Conservation (phyloP, 148 eudicot species). For the Dysphania ambrosioides region DNA sequence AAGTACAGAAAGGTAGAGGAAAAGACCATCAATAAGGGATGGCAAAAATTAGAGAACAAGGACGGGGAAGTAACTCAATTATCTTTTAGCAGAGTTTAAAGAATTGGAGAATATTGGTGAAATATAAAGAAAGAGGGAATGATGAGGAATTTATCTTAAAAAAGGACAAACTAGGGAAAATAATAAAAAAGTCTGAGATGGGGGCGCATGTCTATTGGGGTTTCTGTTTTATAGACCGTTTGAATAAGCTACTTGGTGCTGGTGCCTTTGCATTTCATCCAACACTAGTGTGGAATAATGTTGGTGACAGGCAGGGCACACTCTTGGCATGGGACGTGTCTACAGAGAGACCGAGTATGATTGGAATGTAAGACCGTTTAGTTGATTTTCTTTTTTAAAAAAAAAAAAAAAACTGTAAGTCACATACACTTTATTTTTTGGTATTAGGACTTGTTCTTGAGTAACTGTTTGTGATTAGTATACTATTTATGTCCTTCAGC, state of each 20-base stretch:
- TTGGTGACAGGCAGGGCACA: constrained; percentile 91
- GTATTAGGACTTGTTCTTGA: neutral
- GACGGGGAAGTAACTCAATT: no score
- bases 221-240: no score
- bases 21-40: no score
- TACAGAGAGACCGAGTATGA: constrained; percentile 95
- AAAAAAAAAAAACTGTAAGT: neutral
- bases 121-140: no score
- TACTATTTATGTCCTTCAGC: neutral
- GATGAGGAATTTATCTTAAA: no score
- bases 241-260: constrained; percentile 89
- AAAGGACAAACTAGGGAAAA: no score
- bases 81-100: no score
- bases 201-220: no score
- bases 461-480: neutral
- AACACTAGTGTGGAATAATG: constrained; percentile 85
- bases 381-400: neutral
- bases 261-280: constrained; percentile 99
- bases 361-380: constrained; percentile 71
- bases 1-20: no score
- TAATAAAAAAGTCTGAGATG: no score
- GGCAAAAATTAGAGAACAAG: no score
- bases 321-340: constrained; percentile 99
- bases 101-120: no score
- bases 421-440: neutral